A percentile compares a stretch with the other conserved stretches of the same genome.
Conservation (phyloP, 2,329 filamentous ascomycete genomes). For the Neurospora crassa region DNA sequence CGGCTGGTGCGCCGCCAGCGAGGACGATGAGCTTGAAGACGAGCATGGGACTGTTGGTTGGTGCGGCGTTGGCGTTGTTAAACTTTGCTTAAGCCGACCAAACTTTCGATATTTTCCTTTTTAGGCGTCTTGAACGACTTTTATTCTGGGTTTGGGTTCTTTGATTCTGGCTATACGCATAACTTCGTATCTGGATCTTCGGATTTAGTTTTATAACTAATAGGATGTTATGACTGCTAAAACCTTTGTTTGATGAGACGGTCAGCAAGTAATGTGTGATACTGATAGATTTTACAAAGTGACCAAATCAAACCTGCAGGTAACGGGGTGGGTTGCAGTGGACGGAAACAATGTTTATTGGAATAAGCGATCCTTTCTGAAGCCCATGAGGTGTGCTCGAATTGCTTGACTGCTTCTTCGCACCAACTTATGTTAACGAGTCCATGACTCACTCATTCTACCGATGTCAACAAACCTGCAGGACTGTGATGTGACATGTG, state of each 20-base stretch:
- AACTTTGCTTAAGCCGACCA: background rate
- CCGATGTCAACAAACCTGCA: background rate
- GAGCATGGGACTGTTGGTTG: background rate
- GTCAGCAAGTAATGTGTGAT: background rate
- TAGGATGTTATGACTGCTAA: background rate
- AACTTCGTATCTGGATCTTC: background rate
- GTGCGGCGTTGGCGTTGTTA: background rate
- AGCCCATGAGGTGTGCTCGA: background rate
- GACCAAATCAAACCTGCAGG: background rate
- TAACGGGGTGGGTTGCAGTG: background rate
- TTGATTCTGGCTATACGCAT: background rate
- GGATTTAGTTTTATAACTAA: background rate
- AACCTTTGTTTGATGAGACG: background rate
- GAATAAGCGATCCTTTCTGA: background rate
- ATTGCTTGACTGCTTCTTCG: background rate
- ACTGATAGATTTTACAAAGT: background rate
- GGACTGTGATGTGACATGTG: background rate
- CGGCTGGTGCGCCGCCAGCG: background rate
- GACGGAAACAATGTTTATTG: background rate
- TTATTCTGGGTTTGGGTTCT: background rate
- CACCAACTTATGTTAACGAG: background rate
- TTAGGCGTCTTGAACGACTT: background rate
- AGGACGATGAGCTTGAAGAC: background rate
- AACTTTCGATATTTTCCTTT: background rate
- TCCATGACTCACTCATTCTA: background rate